Percentiles rank a stretch among this genome's conserved stretches.
phyloP scores from a whole-genome alignment of 2,329 filamentous ascomycete species.

The Colletotrichum gloeosporioides region DNA sequence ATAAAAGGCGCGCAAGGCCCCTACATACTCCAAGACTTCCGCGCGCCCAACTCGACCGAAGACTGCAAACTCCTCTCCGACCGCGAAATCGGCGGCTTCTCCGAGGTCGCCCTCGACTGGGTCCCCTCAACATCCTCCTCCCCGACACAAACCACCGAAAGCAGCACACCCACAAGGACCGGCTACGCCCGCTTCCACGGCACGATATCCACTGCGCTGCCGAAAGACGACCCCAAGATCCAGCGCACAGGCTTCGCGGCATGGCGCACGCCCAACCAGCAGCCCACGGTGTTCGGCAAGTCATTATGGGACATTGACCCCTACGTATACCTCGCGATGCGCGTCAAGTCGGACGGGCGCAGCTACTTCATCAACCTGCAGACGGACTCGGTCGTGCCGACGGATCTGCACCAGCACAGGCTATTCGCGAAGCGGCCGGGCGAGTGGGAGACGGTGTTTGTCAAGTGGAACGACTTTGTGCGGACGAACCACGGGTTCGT shows the following conservation, averaged over 20 bases:
- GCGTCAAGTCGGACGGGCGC: conserved; percentile 88
- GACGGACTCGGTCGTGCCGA: conserved; percentile 90
- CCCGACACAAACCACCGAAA: conserved; percentile 14
- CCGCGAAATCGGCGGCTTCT: conserved; percentile 84
- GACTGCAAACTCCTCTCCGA: conserved; percentile 84
- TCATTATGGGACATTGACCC: conserved; percentile 89
- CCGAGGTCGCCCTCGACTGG: conserved; percentile 74
- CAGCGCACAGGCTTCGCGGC: conserved; percentile 87
- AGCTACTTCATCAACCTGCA: conserved; percentile 96
- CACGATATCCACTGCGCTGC: conserved; percentile 84
- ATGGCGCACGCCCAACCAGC: conserved; percentile 82
- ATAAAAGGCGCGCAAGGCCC: conserved; percentile 70
- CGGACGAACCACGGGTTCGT: conserved; percentile 92
- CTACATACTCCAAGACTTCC: conserved; percentile 70
- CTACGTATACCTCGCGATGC: conserved; percentile 85
- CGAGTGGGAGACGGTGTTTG: conserved; percentile 93
- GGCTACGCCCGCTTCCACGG: conserved; percentile 84
- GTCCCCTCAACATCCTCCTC: conserved; percentile 38
- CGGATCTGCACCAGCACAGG: conserved; percentile 95
- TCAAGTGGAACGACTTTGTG: conserved; percentile 92
- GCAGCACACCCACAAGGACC: conserved; percentile 17
- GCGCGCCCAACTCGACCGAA: conserved; percentile 47
- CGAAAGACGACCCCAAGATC: conserved; percentile 73
- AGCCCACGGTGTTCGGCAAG: conserved; percentile 82
- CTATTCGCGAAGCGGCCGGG: conserved; percentile 80